Evolutionary conservation across 1,284 basidiomycete species (phyloP).

Genomic region (Vanrija sp.): DNA sequence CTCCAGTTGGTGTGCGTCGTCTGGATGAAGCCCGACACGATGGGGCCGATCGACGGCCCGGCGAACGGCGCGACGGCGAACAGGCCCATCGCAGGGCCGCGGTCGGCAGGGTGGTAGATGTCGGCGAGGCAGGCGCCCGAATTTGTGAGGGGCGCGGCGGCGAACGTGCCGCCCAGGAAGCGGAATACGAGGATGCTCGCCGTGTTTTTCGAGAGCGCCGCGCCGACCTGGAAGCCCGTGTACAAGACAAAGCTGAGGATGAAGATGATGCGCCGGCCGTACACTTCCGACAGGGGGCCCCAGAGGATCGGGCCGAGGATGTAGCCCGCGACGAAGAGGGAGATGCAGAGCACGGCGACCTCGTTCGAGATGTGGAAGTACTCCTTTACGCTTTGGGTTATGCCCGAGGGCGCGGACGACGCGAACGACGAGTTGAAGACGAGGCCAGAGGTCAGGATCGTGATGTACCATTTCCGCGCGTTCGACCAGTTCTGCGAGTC

Average conservation of each 20-base stretch:
- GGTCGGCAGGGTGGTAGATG: conserved; percentile 62
- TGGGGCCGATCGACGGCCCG: conserved; percentile 57
- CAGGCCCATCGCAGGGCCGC: conserved; percentile 65
- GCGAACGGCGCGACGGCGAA: conserved; percentile 74
- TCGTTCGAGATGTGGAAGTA: conserved; percentile 60
- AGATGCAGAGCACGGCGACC: conserved; percentile 52
- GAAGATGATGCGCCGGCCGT: conserved; percentile 61
- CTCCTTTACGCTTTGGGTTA: conserved; percentile 50
- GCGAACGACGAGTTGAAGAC: conserved; percentile 62
- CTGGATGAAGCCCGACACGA: conserved; percentile 59
- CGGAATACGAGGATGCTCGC: conserved; percentile 62
- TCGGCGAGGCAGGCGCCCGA: conserved; percentile 56
- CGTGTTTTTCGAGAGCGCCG: conserved; percentile 61
- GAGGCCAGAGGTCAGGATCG: conserved; percentile 58
- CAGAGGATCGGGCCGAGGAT: conserved; percentile 62
- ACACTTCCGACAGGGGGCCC: conserved; percentile 55
- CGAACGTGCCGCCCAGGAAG: conserved; percentile 64
- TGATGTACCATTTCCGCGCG: conserved; percentile 62
- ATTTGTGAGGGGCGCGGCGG: conserved; percentile 51
- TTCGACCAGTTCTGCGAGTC: conserved; percentile 57
- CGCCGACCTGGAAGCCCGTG: conserved; percentile 57
- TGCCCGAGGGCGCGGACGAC: conserved; percentile 45
- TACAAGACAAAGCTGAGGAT: conserved; percentile 64
- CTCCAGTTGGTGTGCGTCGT: conserved; percentile 49
- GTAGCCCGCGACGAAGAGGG: conserved; percentile 50